A percentile compares a stretch with the other conserved stretches of the same genome.
Conservation (phyloP, 2,329 filamentous ascomycete genomes). For the Fragosphaeria purpurea region DNA sequence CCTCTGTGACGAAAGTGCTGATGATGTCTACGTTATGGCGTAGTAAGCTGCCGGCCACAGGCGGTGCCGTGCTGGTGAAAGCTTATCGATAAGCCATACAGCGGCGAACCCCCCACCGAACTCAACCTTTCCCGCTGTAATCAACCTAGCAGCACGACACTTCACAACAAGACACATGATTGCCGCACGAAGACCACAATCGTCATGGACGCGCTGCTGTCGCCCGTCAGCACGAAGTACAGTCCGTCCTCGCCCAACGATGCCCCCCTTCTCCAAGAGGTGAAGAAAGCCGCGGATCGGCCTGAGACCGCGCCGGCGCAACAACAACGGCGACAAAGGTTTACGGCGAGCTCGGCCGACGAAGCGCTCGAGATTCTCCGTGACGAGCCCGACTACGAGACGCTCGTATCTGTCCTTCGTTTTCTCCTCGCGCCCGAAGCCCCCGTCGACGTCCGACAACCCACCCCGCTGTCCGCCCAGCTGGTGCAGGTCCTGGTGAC, state of each 20-base stretch:
- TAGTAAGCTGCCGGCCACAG: too few relatives aligned
- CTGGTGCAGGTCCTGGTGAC: conserved; percentile 66
- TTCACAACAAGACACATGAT: background rate
- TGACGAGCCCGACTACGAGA: conserved; percentile 51
- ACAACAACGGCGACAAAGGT: background rate
- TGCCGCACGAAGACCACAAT: background rate
- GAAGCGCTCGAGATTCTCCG: conserved; percentile 52
- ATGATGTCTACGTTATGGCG: too few relatives aligned
- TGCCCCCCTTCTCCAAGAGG: conserved; percentile 28
- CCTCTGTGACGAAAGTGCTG: too few relatives aligned
- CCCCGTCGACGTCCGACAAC: conserved; percentile 41
- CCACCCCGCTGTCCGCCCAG: conserved; percentile 60
- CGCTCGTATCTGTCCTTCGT: conserved; percentile 40
- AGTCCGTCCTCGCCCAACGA: conserved; percentile 26
- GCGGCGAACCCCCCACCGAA: background rate
- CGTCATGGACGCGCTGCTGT: conserved; percentile 47
- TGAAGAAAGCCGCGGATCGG: conserved; percentile 12
- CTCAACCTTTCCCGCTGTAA: background rate
- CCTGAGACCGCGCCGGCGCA: background rate
- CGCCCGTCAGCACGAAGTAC: conserved; percentile 43
- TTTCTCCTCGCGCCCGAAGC: conserved; percentile 33
- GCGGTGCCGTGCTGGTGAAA: background rate
- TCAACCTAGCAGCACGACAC: background rate
- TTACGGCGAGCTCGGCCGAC: conserved; percentile 23
- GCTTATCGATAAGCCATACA: conserved; percentile 8